A percentile compares a stretch with the other conserved stretches of the same genome.
Evolutionary conservation across 2,329 filamentous ascomycete genomes (phyloP).

Genomic region (Dothidotthia symphoricarpi): DNA sequence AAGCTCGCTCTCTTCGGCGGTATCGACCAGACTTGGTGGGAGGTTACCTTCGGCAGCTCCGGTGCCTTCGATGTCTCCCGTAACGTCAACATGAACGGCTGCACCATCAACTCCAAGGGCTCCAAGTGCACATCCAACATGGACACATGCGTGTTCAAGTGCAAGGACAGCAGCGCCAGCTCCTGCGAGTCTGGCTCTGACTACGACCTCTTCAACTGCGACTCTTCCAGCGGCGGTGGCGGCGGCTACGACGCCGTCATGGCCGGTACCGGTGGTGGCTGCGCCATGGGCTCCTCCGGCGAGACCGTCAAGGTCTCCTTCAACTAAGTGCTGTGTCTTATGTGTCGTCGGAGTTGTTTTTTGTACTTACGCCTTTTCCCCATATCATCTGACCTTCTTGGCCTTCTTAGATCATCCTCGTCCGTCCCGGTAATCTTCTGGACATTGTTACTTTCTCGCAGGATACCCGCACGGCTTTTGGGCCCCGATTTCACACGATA

Average conservation of each 20-base stretch:
- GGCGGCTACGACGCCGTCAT: conserved; percentile 31
- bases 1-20: conserved; percentile 39
- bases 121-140: conserved; percentile 46
- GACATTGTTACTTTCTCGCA: conserved; percentile 20
- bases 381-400: conserved; percentile 20
- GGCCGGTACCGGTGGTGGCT: conserved; percentile 32
- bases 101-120: conserved; percentile 40
- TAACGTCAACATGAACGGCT: conserved; percentile 48
- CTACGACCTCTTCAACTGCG: conserved; percentile 44
- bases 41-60: conserved; percentile 42
- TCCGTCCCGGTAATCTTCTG: conserved; percentile 12
- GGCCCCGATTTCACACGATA: conserved; percentile 17
- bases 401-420: conserved; percentile 18
- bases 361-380: conserved; percentile 19
- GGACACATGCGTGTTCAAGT: conserved; percentile 47
- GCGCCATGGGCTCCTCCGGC: conserved; percentile 25
- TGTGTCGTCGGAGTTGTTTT: conserved; percentile 8
- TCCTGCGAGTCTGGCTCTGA: conserved; percentile 38
- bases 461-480: conserved; percentile 20
- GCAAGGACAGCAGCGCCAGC: conserved; percentile 28
- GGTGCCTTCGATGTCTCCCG: conserved; percentile 48
- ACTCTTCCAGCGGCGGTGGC: conserved; percentile 22
- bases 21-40: conserved; percentile 47
- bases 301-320: conserved; percentile 33
- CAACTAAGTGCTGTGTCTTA: conserved; percentile 11